A percentile compares a stretch with the other conserved stretches of the same genome.
Conservation (phyloP, 345 rosid genomes). For the Limnanthes douglasii region DNA sequence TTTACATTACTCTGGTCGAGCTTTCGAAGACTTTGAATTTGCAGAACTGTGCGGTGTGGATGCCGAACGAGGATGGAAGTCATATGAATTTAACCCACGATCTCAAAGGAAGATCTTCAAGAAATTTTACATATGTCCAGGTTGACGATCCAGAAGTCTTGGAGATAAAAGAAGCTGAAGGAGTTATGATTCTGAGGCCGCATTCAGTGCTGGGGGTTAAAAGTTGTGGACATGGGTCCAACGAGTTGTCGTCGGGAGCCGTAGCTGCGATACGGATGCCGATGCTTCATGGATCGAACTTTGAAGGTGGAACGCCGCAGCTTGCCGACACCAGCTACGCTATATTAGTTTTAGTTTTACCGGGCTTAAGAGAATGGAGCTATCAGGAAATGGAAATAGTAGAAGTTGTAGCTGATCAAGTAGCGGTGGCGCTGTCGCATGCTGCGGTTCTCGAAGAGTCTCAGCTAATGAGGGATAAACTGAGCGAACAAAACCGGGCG, state of each 20-base stretch:
- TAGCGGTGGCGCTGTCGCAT: slow-evolving; percentile 92
- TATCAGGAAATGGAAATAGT: slow-evolving; percentile 65
- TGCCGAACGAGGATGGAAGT: slow-evolving; percentile 67
- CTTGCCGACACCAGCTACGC: slow-evolving; percentile 57
- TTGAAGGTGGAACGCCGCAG: slow-evolving; percentile 92
- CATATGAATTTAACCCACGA: slow-evolving; percentile 74
- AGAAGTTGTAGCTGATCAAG: slow-evolving; percentile 96
- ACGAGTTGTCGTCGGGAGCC: slow-evolving; percentile 43
- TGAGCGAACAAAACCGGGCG: slow-evolving; percentile 57
- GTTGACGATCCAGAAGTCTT: slow-evolving; percentile 43
- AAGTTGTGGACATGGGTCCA: slow-evolving; percentile 45
- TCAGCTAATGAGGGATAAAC: slow-evolving; percentile 71
- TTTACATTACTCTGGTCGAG: slow-evolving; percentile 80
- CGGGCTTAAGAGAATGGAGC: slow-evolving; percentile 43
- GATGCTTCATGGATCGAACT: slow-evolving; percentile 67
- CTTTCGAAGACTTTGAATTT: slow-evolving; percentile 80
- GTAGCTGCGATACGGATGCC: slow-evolving; percentile 93
- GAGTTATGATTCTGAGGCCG: slow-evolving; percentile 48
- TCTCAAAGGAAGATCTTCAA: slow-evolving; percentile 26
- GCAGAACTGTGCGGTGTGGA: slow-evolving; percentile 83
- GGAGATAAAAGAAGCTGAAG: slow-evolving; percentile 43
- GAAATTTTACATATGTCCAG: slow-evolving; percentile 24
- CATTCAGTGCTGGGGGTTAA: slow-evolving; percentile 53
- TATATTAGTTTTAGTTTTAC: slow-evolving; percentile 76
- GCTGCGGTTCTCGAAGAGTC: slow-evolving; percentile 96